Percentiles rank a stretch among this genome's conserved stretches.
Conservation (phyloP, 208 protist genomes). For the Acanthamoeba lenticulata region DNA sequence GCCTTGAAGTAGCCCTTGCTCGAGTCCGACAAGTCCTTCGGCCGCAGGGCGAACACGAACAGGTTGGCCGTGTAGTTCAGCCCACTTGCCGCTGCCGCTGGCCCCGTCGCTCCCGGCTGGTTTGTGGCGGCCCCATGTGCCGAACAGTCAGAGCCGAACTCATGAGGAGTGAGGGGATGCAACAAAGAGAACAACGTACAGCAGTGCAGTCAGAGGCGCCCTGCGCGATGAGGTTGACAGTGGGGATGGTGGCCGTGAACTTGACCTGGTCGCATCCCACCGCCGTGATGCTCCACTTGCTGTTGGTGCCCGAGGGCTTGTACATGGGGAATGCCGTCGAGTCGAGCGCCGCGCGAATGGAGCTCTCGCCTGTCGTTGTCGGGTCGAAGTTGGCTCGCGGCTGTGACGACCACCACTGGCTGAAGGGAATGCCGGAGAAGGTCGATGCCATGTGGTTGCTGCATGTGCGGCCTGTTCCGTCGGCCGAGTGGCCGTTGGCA, state of each 20-base stretch:
- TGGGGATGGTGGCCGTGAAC: constrained; percentile 27
- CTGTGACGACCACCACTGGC: neutral
- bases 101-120: neutral
- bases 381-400: constrained; percentile 16
- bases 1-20: neutral
- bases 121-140: too few species aligned
- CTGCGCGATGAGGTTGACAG: neutral
- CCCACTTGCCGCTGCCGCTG: neutral
- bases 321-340: neutral
- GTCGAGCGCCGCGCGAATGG: neutral
- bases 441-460: neutral
- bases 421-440: neutral
- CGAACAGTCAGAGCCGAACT: too few species aligned
- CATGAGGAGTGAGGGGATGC: too few species aligned
- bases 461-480: constrained; percentile 13
- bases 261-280: neutral
- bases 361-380: neutral
- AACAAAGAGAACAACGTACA: too few species aligned
- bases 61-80: constrained; percentile 43
- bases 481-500: neutral
- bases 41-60: neutral
- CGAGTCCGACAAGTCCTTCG: neutral
- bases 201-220: neutral
- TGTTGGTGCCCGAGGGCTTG: neutral
- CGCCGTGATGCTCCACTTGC: neutral